Conservation (phyloP, 768 basidiomycete species). For the Fibroporia radiculosa region DNA sequence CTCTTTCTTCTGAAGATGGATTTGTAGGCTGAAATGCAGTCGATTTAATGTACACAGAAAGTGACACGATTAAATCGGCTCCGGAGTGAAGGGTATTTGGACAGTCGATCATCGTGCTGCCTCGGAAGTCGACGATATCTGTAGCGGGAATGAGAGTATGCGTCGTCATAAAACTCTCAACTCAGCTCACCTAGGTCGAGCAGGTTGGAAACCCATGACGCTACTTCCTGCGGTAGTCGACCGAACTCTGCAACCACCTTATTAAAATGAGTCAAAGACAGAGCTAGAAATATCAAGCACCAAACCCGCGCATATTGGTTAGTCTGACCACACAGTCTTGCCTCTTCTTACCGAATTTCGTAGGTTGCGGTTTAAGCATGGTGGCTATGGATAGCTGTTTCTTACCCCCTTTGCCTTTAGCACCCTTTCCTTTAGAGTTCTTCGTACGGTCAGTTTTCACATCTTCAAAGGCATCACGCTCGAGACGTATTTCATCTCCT, state of each 20-base stretch:
- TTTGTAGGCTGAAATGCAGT: constrained; percentile 55
- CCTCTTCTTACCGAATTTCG: constrained; percentile 43
- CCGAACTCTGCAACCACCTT: constrained; percentile 53
- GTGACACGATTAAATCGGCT: constrained; percentile 66
- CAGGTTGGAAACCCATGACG: constrained; percentile 67
- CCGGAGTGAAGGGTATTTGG: constrained; percentile 66
- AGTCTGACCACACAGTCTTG: constrained; percentile 64
- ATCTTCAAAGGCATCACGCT: constrained; percentile 43
- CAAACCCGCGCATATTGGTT: constrained; percentile 55
- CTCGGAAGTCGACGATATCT: constrained; percentile 63
- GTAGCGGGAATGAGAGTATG: no score
- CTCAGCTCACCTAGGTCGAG: constrained; percentile 56
- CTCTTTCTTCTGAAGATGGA: constrained; percentile 23
- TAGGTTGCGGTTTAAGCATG: constrained; percentile 55
- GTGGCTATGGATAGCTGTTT: constrained; percentile 59
- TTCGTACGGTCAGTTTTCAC: constrained; percentile 3
- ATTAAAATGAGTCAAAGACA: constrained; percentile 1
- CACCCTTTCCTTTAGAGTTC: constrained; percentile 10
- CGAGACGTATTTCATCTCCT: constrained; percentile 52
- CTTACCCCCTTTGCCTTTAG: constrained; percentile 37
- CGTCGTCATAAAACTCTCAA: background rate
- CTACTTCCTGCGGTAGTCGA: constrained; percentile 59
- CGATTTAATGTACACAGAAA: constrained; percentile 62
- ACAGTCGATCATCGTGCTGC: constrained; percentile 71
- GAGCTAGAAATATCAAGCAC: constrained; percentile 30